Evolutionary conservation across 345 rosid species (phyloP).

Genomic region (Zanthoxylum bungeanum): DNA sequence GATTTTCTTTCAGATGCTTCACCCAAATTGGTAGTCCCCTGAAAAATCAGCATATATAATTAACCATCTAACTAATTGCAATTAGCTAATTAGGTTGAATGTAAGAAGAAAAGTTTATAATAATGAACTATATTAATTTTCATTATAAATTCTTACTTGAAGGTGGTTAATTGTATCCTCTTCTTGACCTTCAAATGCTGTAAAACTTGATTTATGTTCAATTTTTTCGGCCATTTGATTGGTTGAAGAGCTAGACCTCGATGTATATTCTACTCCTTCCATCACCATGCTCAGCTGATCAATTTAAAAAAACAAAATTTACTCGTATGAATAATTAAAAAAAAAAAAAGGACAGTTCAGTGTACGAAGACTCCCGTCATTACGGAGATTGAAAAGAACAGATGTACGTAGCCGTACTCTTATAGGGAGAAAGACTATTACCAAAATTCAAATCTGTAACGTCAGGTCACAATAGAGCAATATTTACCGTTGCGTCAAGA

Average conservation of each 20-base stretch:
- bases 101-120: not conserved
- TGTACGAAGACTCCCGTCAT: no score
- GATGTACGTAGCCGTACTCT: no score
- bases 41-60: not conserved
- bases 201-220: not conserved
- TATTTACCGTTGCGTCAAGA: no score
- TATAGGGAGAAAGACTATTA: no score
- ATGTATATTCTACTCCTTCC: slow-evolving; percentile 16
- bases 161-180: not conserved
- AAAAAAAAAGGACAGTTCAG: no score
- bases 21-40: not conserved
- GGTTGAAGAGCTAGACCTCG: slow-evolving; percentile 16
- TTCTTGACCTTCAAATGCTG: not conserved
- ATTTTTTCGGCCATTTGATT: not conserved
- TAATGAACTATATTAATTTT: not conserved
- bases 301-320: not conserved
- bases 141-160: not conserved
- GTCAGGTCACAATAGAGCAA: no score
- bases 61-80: not conserved
- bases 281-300: slow-evolving; percentile 17
- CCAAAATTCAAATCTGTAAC: no score
- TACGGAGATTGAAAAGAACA: no score
- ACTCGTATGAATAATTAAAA: not conserved
- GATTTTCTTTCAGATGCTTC: no score
- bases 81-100: not conserved